Evolutionary conservation across 2,329 filamentous ascomycete species (phyloP), one percentile per base, ranked within the genome.

Genomic region (Alternaria sp.): DNA sequence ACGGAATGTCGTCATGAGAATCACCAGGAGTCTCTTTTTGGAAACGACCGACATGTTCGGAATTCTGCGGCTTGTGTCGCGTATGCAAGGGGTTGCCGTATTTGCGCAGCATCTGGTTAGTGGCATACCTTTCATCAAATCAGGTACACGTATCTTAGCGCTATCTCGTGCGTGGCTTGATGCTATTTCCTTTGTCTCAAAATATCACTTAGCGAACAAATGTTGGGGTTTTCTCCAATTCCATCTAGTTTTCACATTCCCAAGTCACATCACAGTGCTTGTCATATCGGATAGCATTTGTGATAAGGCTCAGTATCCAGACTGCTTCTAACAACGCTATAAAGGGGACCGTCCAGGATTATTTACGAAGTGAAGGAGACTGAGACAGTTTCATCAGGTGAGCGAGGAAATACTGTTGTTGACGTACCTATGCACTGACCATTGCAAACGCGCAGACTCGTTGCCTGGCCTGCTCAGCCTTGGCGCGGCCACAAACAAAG

Each of bases 341-440:
- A 40, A 0, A 40, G 15, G 36, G 0, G 36, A 40, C 36, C 36
- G 0, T 40, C n/a, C 15, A 0, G 36, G 36, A 17, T 17, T 40
- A 0, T 40, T 40, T 0, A 1, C 36, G 36, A 40, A 40, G 36
- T 40, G 36, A 40, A 40, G 36, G 36, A 40, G 36, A 40, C 36
- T 40, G 36, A 40, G 36, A 40, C 36, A 10, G 36, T 40, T 0
- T 40, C 36, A 40, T 40, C 36, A 40, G 36, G 36, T 40, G 36
- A 40, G 36, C 36, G 36, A 40, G n/a, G 36, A 40, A 40, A 40
- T 40, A 40, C 36, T 40, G 36, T 0, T 40, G 36, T 40, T 40
- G 36, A 40, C 68, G 67, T 67, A 40, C 68, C 65, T 67, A 63
- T 57, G 65, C 67, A 67, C 63, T 57, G 62, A 65, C 67, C 63